phyloP scores from a whole-genome alignment of 805 yeast species.

The Saccharomyces mikatae region DNA sequence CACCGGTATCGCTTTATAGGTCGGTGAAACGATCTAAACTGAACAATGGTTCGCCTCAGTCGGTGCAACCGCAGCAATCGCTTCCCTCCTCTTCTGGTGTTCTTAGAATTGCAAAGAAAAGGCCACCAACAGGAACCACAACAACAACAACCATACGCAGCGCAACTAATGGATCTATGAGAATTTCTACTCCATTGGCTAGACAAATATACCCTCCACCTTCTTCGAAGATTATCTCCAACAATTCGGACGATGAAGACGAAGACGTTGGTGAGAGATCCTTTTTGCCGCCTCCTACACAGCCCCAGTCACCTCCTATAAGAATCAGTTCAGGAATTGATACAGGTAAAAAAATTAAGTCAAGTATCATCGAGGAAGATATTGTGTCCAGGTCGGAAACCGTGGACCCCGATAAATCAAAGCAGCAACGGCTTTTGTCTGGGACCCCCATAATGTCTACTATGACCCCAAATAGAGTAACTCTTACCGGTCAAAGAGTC shows the following conservation, averaged over 20 bases:
- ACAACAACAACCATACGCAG: neutral
- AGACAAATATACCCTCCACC: constrained; percentile 34
- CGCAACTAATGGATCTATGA: constrained; percentile 12
- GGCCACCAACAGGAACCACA: constrained; percentile 9
- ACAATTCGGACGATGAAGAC: constrained; percentile 28
- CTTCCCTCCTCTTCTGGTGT: constrained; percentile 5
- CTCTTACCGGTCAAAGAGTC: constrained; percentile 19
- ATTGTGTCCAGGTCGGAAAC: constrained; percentile 33
- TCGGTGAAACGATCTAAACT: constrained; percentile 18
- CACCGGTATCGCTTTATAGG: constrained; percentile 20
- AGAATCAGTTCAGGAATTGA: constrained; percentile 32
- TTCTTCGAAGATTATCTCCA: constrained; percentile 8
- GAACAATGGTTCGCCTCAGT: constrained; percentile 13
- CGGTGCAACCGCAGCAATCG: constrained; percentile 5
- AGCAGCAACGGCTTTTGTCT: constrained; percentile 27
- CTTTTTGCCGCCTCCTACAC: constrained; percentile 32
- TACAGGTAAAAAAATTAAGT: constrained; percentile 24
- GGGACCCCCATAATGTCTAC: constrained; percentile 27
- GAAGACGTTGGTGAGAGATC: constrained; percentile 29
- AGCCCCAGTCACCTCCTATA: constrained; percentile 33
- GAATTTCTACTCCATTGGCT: constrained; percentile 35
- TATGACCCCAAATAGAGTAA: constrained; percentile 24
- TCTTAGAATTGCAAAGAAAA: constrained; percentile 18
- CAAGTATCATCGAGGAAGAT: constrained; percentile 26
- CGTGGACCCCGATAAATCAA: constrained; percentile 32